Evolutionary conservation across 2,329 filamentous ascomycete genomes (phyloP).

Genomic region (Trichoderma harzianum): DNA sequence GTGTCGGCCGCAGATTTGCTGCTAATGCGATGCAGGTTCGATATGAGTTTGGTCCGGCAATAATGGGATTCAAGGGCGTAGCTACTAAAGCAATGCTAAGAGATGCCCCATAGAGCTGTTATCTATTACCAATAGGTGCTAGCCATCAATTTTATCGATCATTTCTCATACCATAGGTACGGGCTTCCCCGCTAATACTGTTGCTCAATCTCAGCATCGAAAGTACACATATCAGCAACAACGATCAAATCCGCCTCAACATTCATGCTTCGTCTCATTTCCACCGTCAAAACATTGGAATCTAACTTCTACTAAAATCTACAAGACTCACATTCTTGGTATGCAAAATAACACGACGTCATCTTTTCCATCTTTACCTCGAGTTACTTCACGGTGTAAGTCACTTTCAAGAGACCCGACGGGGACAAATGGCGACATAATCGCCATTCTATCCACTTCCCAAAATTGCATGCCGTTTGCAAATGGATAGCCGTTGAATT

Average conservation of each 20-base stretch:
- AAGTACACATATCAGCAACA: neutral
- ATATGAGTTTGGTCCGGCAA: neutral
- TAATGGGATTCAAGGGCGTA: neutral
- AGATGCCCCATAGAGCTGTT: neutral
- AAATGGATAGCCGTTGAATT: neutral
- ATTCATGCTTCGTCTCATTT: neutral
- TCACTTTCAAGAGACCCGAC: neutral
- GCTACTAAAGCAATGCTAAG: neutral
- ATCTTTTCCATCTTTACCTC: neutral
- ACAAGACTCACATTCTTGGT: neutral
- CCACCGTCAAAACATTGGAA: neutral
- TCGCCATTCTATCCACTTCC: neutral
- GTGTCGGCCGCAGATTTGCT: neutral
- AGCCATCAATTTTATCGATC: neutral
- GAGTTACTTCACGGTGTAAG: neutral
- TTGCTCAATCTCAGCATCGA: neutral
- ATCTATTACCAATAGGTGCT: neutral
- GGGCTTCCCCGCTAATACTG: neutral
- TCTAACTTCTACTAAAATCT: neutral
- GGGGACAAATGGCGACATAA: neutral
- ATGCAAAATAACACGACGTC: accelerated
- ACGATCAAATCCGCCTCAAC: neutral
- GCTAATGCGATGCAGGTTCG: neutral
- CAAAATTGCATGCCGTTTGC: neutral
- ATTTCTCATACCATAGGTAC: neutral